These are phyloP conservation scores for Aureobasidium sp. DNA, from an alignment of 2,329 filamentous ascomycete species.

Conservation along the genomic window DNA sequence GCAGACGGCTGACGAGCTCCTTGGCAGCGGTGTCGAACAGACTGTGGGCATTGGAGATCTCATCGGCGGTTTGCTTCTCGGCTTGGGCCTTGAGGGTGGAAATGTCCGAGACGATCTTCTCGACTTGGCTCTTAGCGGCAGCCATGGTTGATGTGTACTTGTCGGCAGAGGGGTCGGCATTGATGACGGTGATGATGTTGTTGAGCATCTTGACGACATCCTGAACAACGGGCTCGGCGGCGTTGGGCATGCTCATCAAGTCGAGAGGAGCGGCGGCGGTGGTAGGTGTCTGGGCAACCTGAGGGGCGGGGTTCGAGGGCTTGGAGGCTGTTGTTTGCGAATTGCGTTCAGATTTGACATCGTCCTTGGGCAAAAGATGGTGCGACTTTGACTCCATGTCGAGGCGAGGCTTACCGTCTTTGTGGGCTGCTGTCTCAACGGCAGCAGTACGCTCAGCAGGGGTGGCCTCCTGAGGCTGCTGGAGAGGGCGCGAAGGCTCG, in stretches of 20 bases:
- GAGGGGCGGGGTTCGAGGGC: slow-evolving; percentile 45
- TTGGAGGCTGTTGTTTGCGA: slow-evolving; percentile 17
- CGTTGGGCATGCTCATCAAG: slow-evolving; percentile 64
- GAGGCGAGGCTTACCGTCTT: slow-evolving; percentile 14
- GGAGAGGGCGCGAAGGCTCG: slow-evolving; percentile 38
- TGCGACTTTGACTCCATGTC: slow-evolving; percentile 23
- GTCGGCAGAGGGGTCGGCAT: slow-evolving; percentile 69
- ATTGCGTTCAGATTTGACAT: slow-evolving; percentile 21
- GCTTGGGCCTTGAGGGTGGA: slow-evolving; percentile 61
- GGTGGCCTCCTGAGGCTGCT: slow-evolving; percentile 17
- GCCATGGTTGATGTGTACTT: slow-evolving; percentile 71
- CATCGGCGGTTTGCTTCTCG: slow-evolving; percentile 61
- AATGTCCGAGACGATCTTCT: slow-evolving; percentile 72
- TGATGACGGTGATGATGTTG: slow-evolving; percentile 87
- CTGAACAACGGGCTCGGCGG: slow-evolving; percentile 79
- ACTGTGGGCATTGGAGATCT: slow-evolving; percentile 61
- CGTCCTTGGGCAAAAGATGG: slow-evolving; percentile 17
- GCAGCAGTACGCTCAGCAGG: slow-evolving; percentile 21
- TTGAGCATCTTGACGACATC: slow-evolving; percentile 93
- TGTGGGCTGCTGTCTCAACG: slow-evolving; percentile 17
- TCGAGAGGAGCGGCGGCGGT: slow-evolving; percentile 63
- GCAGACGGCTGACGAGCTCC: slow-evolving; percentile 81
- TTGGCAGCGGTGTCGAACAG: slow-evolving; percentile 83
- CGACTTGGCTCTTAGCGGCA: slow-evolving; percentile 78
- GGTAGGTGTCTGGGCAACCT: slow-evolving; percentile 29